A percentile compares a stretch with the other conserved stretches of the same genome.
phyloP scores from a whole-genome alignment of 164 flowering plant species.

The Santalum album region DNA sequence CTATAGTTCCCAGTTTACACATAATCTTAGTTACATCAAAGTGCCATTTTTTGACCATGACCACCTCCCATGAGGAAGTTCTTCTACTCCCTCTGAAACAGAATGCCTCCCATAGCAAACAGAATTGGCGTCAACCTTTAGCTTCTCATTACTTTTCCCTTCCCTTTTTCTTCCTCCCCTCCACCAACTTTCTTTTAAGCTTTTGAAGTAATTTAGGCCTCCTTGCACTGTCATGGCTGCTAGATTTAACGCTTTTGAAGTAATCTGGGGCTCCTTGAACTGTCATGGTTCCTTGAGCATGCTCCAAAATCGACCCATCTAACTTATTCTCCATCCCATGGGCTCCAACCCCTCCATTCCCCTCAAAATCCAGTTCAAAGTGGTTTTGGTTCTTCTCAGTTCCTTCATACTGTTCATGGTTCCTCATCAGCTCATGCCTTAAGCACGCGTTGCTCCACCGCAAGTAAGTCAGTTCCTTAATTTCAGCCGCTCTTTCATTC shows the following conservation, averaged over 20 bases:
- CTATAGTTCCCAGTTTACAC: no score
- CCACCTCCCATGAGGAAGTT: conserved; percentile 14
- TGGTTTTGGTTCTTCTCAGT: background rate
- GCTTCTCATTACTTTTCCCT: conserved; percentile 17
- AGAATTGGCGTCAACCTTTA: conserved; percentile 17
- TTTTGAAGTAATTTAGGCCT: conserved; percentile 37
- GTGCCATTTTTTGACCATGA: no score
- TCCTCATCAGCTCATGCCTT: conserved; percentile 39
- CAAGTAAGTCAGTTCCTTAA: conserved; percentile 34
- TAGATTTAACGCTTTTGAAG: conserved; percentile 2
- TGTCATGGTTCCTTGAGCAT: background rate
- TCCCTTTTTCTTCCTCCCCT: conserved; percentile 35
- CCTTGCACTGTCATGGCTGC: conserved; percentile 17
- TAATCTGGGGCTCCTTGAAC: no score
- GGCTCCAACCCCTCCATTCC: conserved; percentile 10
- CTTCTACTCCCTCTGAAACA: conserved; percentile 16
- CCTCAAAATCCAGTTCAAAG: conserved; percentile 8
- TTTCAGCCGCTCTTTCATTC: conserved; percentile 33
- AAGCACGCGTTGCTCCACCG: conserved; percentile 61
- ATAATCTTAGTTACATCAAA: no score
- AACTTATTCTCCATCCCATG: conserved; percentile 21
- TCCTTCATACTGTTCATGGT: conserved; percentile 20
- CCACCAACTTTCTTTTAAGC: conserved; percentile 54
- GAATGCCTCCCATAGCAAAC: conserved; percentile 30
- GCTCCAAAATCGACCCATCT: conserved; percentile 10